phyloP scores from a whole-genome alignment of 768 basidiomycete genomes.

The Filobasidium floriforme region DNA sequence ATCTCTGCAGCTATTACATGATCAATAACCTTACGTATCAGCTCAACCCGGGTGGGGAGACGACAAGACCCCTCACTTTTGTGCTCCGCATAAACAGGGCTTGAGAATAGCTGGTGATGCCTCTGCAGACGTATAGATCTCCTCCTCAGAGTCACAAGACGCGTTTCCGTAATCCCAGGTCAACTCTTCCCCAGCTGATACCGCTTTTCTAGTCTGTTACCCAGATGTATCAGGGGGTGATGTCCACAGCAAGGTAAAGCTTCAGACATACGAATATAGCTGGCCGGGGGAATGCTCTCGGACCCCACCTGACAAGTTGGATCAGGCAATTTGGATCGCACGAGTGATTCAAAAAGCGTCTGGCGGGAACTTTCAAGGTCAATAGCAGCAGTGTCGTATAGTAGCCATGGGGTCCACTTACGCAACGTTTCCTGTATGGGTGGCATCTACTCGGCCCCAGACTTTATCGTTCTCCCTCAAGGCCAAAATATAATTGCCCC shows the following conservation, averaged over 20 bases:
- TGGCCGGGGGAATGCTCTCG: slow-evolving; percentile 29
- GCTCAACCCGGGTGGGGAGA: too few relatives aligned
- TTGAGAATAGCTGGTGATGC: not conserved
- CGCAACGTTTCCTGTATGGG: slow-evolving; percentile 38
- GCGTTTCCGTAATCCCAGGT: slow-evolving; percentile 44
- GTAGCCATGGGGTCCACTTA: not conserved
- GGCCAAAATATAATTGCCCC: slow-evolving; percentile 42
- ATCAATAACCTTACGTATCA: too few relatives aligned
- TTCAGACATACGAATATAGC: slow-evolving; percentile 41
- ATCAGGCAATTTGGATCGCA: slow-evolving; percentile 43
- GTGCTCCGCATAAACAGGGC: slow-evolving; percentile 3
- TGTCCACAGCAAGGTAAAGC: not conserved
- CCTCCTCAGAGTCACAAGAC: slow-evolving; percentile 22
- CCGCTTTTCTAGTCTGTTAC: slow-evolving; percentile 30
- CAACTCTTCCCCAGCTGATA: slow-evolving; percentile 38
- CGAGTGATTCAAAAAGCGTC: slow-evolving; percentile 43
- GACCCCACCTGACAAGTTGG: slow-evolving; percentile 38
- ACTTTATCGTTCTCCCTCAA: slow-evolving; percentile 28
- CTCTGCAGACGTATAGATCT: not conserved
- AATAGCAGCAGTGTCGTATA: not conserved
- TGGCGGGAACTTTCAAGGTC: not conserved
- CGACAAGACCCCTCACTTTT: not conserved
- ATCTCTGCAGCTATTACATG: not conserved
- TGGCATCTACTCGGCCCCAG: slow-evolving; percentile 39
- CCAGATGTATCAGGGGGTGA: not conserved